phyloP scores from a whole-genome alignment of 352 stramenopile genomes.

The Globisporangium solare region DNA sequence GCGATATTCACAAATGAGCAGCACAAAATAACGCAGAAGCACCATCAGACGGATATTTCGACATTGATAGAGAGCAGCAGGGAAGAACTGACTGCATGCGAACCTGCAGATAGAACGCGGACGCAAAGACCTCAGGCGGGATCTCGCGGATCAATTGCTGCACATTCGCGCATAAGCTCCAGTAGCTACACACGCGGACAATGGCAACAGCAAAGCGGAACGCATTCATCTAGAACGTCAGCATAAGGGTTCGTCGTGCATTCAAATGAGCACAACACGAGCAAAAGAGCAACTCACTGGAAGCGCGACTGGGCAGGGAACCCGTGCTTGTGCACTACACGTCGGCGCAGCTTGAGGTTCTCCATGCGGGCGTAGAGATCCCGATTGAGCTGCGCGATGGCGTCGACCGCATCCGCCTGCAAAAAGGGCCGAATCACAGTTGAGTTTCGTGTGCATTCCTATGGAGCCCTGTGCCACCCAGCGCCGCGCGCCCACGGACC shows the following conservation, averaged over 20 bases:
- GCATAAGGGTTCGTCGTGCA: neutral
- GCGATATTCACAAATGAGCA: neutral
- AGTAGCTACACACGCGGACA: conserved; percentile 26
- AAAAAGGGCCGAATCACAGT: neutral
- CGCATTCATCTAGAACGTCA: neutral
- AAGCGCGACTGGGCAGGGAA: conserved; percentile 25
- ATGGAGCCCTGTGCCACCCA: neutral
- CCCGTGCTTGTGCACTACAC: conserved; percentile 20
- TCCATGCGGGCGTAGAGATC: conserved; percentile 15
- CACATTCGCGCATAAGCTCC: conserved; percentile 28
- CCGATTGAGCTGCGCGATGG: conserved; percentile 20
- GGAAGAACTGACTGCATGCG: too few relatives aligned
- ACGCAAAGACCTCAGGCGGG: conserved; percentile 4
- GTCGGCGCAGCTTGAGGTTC: conserved; percentile 24
- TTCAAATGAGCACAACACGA: neutral
- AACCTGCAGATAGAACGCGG: conserved; percentile 27
- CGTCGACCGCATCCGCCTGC: conserved; percentile 34
- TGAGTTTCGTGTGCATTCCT: neutral
- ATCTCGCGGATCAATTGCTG: conserved; percentile 21
- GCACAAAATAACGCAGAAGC: neutral
- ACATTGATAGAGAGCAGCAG: too few relatives aligned
- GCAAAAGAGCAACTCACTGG: conserved; percentile 14
- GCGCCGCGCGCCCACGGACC: conserved; percentile 12
- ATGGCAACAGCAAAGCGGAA: too few relatives aligned
- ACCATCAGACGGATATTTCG: neutral